Evolutionary conservation across 2,329 filamentous ascomycete genomes (phyloP), one percentile per base, ranked within the genome.

Genomic region (Colletotrichum sp.): DNA sequence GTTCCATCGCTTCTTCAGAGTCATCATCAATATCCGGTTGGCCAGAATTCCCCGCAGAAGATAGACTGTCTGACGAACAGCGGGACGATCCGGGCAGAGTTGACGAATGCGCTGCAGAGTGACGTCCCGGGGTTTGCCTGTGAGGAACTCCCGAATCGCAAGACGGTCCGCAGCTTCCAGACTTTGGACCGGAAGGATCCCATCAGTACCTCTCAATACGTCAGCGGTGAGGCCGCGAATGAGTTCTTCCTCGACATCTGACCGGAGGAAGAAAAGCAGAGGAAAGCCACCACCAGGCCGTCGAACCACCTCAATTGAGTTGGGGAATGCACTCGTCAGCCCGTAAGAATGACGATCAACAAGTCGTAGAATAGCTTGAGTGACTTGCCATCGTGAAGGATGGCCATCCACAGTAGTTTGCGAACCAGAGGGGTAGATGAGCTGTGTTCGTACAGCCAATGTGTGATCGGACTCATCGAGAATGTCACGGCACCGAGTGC

Each of bases 401-500:
- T 90, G 86, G 0, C 89, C 89, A 62, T 93, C 90, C 0, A 93
- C 82, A 0, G 85, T 77, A 8, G 84, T 81, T 48, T 90, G 87
- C 0, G 84, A 71, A 0, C 91, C 91, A 8, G 87, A 88, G 0
- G 90, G 90, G 60, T 92, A 92, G 5, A 92, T 90, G 0, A 93
- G 81, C 74, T 93, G 90, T 0, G 89, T 91, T 39, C 87, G 88
- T 0, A 89, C 85, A 0, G 88, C 87, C 1, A 93, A 81, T 0
- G 89, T 92, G 52, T 89, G 86, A 75, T 92, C 91, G 3, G 88
- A 93, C 79, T 95, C 93, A 76, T 95, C 93, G 0, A 95, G 82
- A 0, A 95, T 85, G 79, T 95, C 93, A 0, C 92, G 87, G 4
- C 87, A 89, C 3, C 84, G 79, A 0, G 75, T 74, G 4, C 89